Percentiles rank a stretch among this genome's conserved stretches.
Evolutionary conservation across 148 eudicot species (phyloP).

Genomic region (Cornus controversa): DNA sequence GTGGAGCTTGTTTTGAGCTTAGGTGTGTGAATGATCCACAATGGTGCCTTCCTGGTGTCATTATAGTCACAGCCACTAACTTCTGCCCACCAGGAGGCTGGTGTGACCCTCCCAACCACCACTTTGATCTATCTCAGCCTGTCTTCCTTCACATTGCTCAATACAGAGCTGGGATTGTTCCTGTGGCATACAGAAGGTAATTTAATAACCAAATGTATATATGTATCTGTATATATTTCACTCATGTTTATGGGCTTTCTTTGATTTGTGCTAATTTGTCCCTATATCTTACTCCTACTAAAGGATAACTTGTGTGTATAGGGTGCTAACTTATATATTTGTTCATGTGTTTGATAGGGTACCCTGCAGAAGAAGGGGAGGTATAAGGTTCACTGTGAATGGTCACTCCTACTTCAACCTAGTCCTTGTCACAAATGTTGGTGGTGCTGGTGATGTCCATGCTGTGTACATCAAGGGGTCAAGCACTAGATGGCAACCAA

Average conservation of each 20-base stretch:
- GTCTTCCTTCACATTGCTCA: constrained; percentile 53
- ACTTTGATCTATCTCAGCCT: constrained; percentile 55
- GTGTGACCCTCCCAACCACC: constrained; percentile 53
- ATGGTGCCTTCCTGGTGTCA: constrained; percentile 46
- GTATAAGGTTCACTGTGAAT: constrained; percentile 54
- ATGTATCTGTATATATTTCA: too few species aligned
- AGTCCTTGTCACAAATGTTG: constrained; percentile 50
- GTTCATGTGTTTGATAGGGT: constrained; percentile 31
- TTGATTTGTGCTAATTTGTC: not conserved
- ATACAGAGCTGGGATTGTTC: constrained; percentile 58
- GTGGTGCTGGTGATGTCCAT: constrained; percentile 52
- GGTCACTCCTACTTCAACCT: constrained; percentile 64
- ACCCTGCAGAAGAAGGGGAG: constrained; percentile 58
- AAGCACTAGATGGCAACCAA: constrained; percentile 47
- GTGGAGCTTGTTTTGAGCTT: constrained; percentile 46
- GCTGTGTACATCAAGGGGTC: constrained; percentile 53
- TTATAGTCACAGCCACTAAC: constrained; percentile 50
- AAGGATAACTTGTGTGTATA: too few species aligned
- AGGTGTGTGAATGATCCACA: constrained; percentile 41
- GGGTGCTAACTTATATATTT: not conserved
- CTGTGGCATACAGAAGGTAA: constrained; percentile 56
- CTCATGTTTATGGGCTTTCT: not conserved
- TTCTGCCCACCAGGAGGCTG: constrained; percentile 64
- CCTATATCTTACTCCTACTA: too few species aligned
- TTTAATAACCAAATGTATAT: not conserved